Conservation (phyloP, 768 basidiomycete genomes). For the Podaxis sp. region DNA sequence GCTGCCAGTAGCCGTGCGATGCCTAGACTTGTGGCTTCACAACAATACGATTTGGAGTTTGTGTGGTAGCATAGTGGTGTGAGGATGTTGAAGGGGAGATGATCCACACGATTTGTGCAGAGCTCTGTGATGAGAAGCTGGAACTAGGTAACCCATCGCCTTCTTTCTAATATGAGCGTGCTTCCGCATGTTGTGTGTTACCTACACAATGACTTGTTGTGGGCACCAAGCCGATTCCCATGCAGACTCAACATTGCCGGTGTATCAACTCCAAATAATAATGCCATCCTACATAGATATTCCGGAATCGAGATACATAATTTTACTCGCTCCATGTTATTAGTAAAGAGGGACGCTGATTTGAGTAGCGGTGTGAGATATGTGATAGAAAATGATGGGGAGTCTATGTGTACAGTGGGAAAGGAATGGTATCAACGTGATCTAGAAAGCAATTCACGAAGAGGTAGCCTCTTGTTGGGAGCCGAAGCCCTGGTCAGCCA, state of each 20-base stretch:
- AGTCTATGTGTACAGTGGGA: too few species aligned
- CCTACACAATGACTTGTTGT: too few species aligned
- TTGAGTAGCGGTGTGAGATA: not conserved
- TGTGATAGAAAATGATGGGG: not conserved
- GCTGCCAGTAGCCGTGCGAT: not conserved
- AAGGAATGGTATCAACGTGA: not conserved
- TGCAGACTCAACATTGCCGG: too few species aligned
- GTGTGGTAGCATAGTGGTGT: not conserved
- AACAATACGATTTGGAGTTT: not conserved
- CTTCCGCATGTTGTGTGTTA: too few species aligned
- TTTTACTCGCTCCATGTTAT: not conserved
- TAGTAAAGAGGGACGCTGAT: not conserved
- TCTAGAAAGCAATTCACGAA: not conserved
- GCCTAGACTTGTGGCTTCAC: not conserved
- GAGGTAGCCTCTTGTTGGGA: not conserved
- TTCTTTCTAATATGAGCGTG: too few species aligned
- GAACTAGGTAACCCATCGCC: too few species aligned
- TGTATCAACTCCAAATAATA: not conserved
- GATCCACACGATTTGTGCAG: not conserved
- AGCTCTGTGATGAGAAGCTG: too few species aligned
- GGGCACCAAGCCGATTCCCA: too few species aligned
- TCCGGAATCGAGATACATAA: not conserved
- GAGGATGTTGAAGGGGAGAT: not conserved
- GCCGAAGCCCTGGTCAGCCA: conserved; percentile 23
- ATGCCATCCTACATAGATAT: not conserved